Evolutionary conservation across 2,329 filamentous ascomycete genomes (phyloP), one percentile per base, ranked within the genome.

Genomic region (Elsinoe arachidis): DNA sequence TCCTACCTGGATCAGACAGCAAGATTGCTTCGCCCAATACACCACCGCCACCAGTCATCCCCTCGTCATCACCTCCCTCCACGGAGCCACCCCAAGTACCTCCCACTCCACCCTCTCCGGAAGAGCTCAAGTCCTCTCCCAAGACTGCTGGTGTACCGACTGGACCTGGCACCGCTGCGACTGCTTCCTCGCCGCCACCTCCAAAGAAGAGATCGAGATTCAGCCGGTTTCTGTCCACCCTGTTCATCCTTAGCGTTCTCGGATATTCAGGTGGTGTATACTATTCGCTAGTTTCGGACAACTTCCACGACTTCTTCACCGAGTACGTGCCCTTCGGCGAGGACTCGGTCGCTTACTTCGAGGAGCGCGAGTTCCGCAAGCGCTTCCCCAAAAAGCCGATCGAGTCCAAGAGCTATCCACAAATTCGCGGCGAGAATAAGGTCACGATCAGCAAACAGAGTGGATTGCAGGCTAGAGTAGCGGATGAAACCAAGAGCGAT

Each of bases 261-360:
- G 85, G 87, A 38, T 99, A 96, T 67, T 88, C 82, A 57, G 90
- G 90, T 63, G 90, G 92, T 64, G 85, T 96, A 57, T 96, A 88
- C 79, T 93, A 95, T 73, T 92, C 93, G 57, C 84, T 95, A 63
- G 81, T 93, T 73, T 95, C 87, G 69, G 93, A 99, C 78, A 96
- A 90, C 75, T 99, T 97, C 81, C 92, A 99, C 75, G 93, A 99
- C 73, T 93, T 96, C 78, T 99, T 99, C 76, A 97, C 91, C 66
- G 91, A 96, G 75, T 99, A 92, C 72, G 76, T 99, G 15, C 93
- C 93, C 19, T 96, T 88, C 64, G 93, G 91, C 67, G 93, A 99
- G 75, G 89, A 96, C 70, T 87, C 87, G 15, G 92, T 99, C 46
- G 83, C 95, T 23, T 97, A 95, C 75, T 85, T 99, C 55, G 93